These are phyloP conservation scores for Cladosporium oxysporum DNA, from an alignment of 2,329 filamentous ascomycete species.

Conservation along the genomic window DNA sequence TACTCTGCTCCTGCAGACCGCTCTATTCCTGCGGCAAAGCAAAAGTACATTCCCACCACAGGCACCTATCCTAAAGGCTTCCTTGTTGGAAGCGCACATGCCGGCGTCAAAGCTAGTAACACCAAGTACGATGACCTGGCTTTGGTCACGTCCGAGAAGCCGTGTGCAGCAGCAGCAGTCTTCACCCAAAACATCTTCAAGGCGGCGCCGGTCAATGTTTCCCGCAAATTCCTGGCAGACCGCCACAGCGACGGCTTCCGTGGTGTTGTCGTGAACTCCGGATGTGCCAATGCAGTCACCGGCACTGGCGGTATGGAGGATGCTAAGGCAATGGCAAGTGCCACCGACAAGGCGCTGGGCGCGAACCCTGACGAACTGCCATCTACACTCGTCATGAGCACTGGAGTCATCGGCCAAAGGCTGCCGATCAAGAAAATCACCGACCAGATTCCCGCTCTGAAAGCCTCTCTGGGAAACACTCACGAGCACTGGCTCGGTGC, in stretches of 20 bases:
- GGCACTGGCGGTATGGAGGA: slow-evolving; percentile 87
- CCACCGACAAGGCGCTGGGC: slow-evolving; percentile 60
- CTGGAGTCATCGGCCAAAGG: slow-evolving; percentile 93
- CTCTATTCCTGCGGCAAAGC: slow-evolving; percentile 73
- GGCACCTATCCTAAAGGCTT: slow-evolving; percentile 93
- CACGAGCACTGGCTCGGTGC: slow-evolving; percentile 86
- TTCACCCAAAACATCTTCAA: slow-evolving; percentile 99
- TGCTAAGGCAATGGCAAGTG: slow-evolving; percentile 77
- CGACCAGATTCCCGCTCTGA: slow-evolving; percentile 74
- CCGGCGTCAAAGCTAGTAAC: slow-evolving; percentile 91
- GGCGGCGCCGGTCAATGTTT: slow-evolving; percentile 89
- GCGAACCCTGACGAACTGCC: slow-evolving; percentile 47
- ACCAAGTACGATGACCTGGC: slow-evolving; percentile 89
- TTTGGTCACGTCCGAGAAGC: slow-evolving; percentile 80
- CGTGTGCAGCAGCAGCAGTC: slow-evolving; percentile 85
- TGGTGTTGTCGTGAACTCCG: slow-evolving; percentile 89
- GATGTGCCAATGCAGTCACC: slow-evolving; percentile 96
- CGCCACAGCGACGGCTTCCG: slow-evolving; percentile 70
- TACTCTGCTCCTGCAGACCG: slow-evolving; percentile 63
- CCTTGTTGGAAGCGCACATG: slow-evolving; percentile 79
- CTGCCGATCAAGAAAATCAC: slow-evolving; percentile 91
- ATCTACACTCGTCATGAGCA: slow-evolving; percentile 94
- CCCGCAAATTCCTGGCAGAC: slow-evolving; percentile 63
- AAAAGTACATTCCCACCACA: slow-evolving; percentile 82
- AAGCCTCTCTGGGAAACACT: slow-evolving; percentile 67